phyloP scores from a whole-genome alignment of 1,284 basidiomycete species.

The Ustilago curta region DNA sequence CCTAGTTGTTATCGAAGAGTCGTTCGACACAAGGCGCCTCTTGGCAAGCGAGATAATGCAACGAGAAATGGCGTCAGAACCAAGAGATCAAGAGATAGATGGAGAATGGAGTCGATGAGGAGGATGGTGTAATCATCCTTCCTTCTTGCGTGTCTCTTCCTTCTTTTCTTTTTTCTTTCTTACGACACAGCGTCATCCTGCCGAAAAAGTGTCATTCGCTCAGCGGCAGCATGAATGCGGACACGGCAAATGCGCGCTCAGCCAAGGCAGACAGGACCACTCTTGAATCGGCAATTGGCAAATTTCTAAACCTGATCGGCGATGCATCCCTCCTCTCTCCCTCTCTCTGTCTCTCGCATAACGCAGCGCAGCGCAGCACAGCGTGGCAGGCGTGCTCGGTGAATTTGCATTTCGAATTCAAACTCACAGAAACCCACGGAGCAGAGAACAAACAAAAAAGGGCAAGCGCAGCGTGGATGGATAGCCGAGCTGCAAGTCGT shows the following conservation, averaged over 20 bases:
- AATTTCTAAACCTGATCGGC: slow-evolving; percentile 11
- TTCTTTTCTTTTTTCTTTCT: too few relatives aligned
- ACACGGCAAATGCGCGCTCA: neutral
- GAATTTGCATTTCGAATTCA: slow-evolving; percentile 1
- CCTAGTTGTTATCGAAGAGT: too few relatives aligned
- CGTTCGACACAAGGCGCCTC: neutral
- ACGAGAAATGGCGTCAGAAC: slow-evolving; percentile 2
- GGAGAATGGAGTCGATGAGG: neutral
- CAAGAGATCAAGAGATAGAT: neutral
- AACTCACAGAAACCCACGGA: neutral
- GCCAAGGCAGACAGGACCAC: too few relatives aligned
- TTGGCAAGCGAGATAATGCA: slow-evolving; percentile 7
- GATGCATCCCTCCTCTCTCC: slow-evolving; percentile 7
- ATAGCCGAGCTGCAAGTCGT: neutral
- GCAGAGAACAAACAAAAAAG: slow-evolving; percentile 6
- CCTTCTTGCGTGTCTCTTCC: slow-evolving; percentile 2
- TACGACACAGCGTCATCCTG: too few relatives aligned
- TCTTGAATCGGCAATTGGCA: too few relatives aligned
- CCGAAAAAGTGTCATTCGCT: neutral
- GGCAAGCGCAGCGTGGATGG: neutral
- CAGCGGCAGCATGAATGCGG: slow-evolving; percentile 1
- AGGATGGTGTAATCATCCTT: slow-evolving; percentile 9
- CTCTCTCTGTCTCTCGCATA: slow-evolving; percentile 7
- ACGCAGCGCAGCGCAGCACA: neutral
- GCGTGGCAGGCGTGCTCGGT: too few relatives aligned